Evolutionary conservation across 179 eudicot species (phyloP), one percentile per base, ranked within the genome.

Genomic region (Drosera spatulata): DNA sequence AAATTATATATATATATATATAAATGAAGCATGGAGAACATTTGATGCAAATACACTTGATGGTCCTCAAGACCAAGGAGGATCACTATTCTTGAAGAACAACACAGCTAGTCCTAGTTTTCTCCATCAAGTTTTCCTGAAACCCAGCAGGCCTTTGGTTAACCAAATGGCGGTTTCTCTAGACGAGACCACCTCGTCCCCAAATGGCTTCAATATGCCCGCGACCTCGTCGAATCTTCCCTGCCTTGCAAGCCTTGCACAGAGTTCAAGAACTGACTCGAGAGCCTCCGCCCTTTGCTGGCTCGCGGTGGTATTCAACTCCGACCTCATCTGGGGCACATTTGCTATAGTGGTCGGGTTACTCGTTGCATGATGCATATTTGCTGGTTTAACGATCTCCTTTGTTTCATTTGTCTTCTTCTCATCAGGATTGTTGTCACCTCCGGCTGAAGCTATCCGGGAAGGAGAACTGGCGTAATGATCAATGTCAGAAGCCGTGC

Each of bases 121-220:
- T 50, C 53, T 49, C 45, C 5, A 13, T 67, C 79, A 40, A 67
- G 75, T 75, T 67, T 75, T 38, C 51, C 64, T 38, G 33, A 51
- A 64, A 74, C 69, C 84, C 82, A 93, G 82, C 60, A 86, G 76
- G 62, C 96, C 94, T 71, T 88, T 88, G 22, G 96, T 86, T 62
- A 91, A 75, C 98, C 98, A 91, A 61, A 91, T 91, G 41, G 98
- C 95, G 10, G 98, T 91, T 78, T 91, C 98, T 73, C 96, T 80
- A 4, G 96, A 91, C 0, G 98, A 91, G 4, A 86, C 89, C 3
- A 77, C 73, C 49, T 88, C 98, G 66, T 88, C 96, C 11, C 98
- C 96, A 42, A 91, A 91, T 7, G 98, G 96, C 72, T 73, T 85
- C 40, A 91, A 71, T 70, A 91, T 91, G 48, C 93, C 87, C 3